Evolutionary conservation across 2,329 filamentous ascomycete genomes (phyloP), one percentile per base, ranked within the genome.

Genomic region (Fusarium xylarioides): DNA sequence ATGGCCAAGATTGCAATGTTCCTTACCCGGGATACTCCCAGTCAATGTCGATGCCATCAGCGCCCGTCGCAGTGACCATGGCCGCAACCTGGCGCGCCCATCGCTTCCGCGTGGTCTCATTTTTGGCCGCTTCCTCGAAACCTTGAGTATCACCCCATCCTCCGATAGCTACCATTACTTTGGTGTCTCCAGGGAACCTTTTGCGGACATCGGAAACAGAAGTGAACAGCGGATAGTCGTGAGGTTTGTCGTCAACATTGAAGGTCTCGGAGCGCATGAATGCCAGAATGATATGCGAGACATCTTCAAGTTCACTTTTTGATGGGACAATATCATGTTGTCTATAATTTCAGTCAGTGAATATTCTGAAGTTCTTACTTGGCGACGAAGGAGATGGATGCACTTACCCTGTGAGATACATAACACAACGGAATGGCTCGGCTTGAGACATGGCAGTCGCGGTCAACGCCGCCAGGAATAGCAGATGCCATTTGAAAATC

Each of bases 111-210:
- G 85, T 86, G 4, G 80, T 74, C 2, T 87, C 83, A 7, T 85
- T 85, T 56, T 83, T 85, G 4, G 90, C 89, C 0, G 87, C 91
- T 15, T 79, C 79, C 1, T 87, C 86, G 76, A 93, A 94, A 0
- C 91, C 92, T 11, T 80, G 79, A 1, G 87, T 90, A 67, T 93
- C 91, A 0, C 91, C 92, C 92, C 92, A 95, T 58, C 92, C 92
- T 16, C 92, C 92, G 70, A 95, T 89, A 26, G 92, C 91, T 42
- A 94, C 86, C 83, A 92, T 87, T 28, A 94, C 81, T 73, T 92
- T 91, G 26, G 91, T 90, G 32, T 83, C 84, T 0, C 81, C 66
- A 11, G 81, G 80, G 67, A 91, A 90, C 60, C 84, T 81, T 23
- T 77, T 65, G 9, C 89, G 87, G 19, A 86, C 83, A 18, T 83